Evolutionary conservation across 176 grass and related monocot species (phyloP).

Genomic region (Zoysia pacifica): DNA sequence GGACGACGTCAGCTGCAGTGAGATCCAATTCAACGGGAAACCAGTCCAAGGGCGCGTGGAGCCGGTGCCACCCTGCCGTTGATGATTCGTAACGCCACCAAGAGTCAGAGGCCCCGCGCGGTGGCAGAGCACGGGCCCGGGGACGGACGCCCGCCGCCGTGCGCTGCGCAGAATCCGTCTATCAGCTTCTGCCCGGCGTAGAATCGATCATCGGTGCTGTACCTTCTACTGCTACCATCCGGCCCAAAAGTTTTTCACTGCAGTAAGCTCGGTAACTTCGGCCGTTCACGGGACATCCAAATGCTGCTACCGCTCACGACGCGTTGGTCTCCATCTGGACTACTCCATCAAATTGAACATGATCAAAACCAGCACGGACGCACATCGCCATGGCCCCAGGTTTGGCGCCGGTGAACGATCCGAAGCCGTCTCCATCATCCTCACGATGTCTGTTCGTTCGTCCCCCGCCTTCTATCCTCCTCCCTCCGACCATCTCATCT

Average conservation of each 20-base stretch:
- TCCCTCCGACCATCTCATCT: not conserved
- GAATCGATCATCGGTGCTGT: too few relatives aligned
- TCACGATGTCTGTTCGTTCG: not conserved
- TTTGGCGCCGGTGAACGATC: too few relatives aligned
- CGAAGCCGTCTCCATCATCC: not conserved
- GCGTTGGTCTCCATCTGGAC: not conserved
- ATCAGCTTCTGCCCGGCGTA: not conserved
- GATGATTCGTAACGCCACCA: not conserved
- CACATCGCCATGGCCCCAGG: not conserved
- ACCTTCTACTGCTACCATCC: too few relatives aligned
- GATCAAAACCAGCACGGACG: not conserved
- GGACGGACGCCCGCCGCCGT: not conserved
- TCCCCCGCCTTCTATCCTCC: not conserved
- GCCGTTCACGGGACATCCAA: too few relatives aligned
- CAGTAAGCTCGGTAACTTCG: too few relatives aligned
- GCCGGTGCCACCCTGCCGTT: not conserved
- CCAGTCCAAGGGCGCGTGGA: not conserved
- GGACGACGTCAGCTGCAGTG: not conserved
- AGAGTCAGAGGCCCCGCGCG: conserved; percentile 12
- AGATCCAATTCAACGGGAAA: not conserved
- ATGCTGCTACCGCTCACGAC: not conserved
- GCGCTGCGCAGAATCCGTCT: not conserved
- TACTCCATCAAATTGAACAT: not conserved
- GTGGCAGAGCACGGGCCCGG: not conserved
- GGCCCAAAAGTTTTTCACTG: too few relatives aligned